Percentiles rank a stretch among this genome's conserved stretches.
Evolutionary conservation across 306 rosid genomes (phyloP).

Genomic region (Delonix regia): DNA sequence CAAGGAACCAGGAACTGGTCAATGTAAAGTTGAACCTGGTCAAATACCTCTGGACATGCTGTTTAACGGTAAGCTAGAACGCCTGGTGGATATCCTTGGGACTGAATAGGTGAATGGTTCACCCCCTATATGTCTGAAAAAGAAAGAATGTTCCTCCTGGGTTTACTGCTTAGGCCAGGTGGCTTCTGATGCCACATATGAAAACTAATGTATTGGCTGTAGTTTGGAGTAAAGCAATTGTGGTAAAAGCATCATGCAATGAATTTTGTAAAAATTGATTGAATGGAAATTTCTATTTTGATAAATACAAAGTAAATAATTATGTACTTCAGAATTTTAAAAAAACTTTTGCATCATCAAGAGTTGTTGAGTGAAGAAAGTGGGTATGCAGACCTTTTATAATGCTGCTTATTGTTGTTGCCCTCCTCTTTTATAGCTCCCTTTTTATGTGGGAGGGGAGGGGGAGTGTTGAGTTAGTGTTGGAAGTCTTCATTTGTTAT

Average conservation of each 20-base stretch:
- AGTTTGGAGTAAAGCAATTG: neutral
- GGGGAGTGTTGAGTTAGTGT: neutral
- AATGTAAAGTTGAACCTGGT: no score
- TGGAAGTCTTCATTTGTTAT: conserved; percentile 26
- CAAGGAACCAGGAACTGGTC: no score
- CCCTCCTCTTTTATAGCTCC: neutral
- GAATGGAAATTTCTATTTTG: neutral
- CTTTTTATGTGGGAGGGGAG: neutral
- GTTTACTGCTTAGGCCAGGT: neutral
- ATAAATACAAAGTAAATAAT: neutral
- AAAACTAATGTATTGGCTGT: neutral
- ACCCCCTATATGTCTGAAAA: neutral
- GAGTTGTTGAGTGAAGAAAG: neutral
- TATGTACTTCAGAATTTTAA: neutral
- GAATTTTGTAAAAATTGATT: neutral
- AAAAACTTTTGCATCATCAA: neutral
- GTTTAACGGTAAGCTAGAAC: no score
- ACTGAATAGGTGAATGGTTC: neutral
- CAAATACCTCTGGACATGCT: no score
- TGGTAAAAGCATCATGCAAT: neutral
- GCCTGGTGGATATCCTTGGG: no score
- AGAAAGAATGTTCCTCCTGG: neutral
- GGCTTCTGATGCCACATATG: neutral
- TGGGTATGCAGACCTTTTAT: neutral
- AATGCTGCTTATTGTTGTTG: neutral